These are phyloP conservation scores for Blepharisma undulans DNA, from an alignment of 169 alveolate genomes.

Conservation along the genomic window DNA sequence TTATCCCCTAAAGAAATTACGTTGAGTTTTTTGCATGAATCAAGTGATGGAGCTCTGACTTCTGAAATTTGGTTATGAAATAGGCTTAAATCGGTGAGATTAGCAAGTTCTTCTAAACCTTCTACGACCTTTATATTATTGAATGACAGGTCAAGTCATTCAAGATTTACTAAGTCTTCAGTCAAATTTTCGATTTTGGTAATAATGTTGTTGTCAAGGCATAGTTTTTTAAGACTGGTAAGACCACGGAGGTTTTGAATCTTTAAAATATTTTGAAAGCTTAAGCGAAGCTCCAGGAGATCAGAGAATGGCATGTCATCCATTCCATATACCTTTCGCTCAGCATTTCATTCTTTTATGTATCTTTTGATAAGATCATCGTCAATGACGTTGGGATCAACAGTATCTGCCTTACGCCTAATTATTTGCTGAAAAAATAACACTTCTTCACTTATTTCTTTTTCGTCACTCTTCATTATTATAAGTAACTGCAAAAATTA, in stretches of 20 bases:
- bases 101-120: conserved; percentile 58
- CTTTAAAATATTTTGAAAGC: conserved; percentile 61
- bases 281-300: conserved; percentile 51
- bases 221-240: conserved; percentile 52
- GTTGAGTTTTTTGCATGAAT: conserved; percentile 55
- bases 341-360: conserved; percentile 53
- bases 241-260: conserved; percentile 64
- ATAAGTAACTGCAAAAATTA: too few species aligned
- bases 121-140: conserved; percentile 65
- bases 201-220: conserved; percentile 76
- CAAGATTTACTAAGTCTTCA: conserved; percentile 53
- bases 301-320: conserved; percentile 69
- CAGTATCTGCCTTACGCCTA: conserved; percentile 44
- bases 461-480: too few species aligned
- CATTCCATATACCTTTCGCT: conserved; percentile 61
- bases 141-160: conserved; percentile 77
- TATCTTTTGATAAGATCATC: conserved; percentile 46
- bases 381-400: conserved; percentile 66
- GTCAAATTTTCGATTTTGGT: conserved; percentile 61
- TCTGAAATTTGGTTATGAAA: conserved; percentile 59
- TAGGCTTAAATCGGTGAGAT: conserved; percentile 64
- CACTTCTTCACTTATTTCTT: conserved; percentile 10
- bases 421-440: not conserved
- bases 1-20: conserved; percentile 70
- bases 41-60: conserved; percentile 47